phyloP scores from a whole-genome alignment of 176 grass and related monocot species.

The Pontederia paniculata region DNA sequence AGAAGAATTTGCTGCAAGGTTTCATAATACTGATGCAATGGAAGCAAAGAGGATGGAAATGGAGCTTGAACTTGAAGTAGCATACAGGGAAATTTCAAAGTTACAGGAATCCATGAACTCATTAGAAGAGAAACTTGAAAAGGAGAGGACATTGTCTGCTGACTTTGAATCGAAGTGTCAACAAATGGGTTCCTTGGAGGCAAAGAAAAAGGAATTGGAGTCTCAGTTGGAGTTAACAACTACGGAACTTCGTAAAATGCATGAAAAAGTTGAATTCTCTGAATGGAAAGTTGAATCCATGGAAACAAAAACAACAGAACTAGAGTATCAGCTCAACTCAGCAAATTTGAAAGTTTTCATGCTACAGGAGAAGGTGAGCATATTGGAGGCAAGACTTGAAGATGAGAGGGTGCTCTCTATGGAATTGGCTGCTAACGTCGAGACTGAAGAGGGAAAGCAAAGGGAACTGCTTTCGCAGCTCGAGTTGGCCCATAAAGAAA shows the following conservation, averaged over 20 bases:
- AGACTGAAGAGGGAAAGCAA: constrained; percentile 53
- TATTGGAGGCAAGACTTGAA: constrained; percentile 48
- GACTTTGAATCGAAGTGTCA: constrained; percentile 39
- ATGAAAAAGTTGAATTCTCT: constrained; percentile 27
- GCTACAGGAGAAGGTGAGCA: constrained; percentile 32
- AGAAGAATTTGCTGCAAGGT: constrained; percentile 30
- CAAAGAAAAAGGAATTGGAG: constrained; percentile 39
- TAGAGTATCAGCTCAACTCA: constrained; percentile 30
- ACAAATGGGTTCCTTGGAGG: constrained; percentile 31
- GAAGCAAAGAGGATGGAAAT: constrained; percentile 38
- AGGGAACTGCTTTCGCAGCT: constrained; percentile 34
- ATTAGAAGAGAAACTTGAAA: constrained; percentile 45
- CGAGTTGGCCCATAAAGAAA: constrained; percentile 36
- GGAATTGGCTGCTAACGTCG: constrained; percentile 37
- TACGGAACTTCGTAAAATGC: constrained; percentile 33
- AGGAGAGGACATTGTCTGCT: constrained; percentile 41
- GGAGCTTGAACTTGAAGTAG: constrained; percentile 30
- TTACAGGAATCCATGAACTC: constrained; percentile 28
- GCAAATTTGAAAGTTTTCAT: constrained; percentile 25
- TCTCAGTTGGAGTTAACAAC: constrained; percentile 40
- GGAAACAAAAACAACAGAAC: constrained; percentile 16
- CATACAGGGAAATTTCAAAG: constrained; percentile 31
- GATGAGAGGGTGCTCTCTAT: constrained; percentile 47
- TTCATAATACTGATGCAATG: constrained; percentile 44
- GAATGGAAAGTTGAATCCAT: constrained; percentile 37